Conservation (phyloP, 306 rosid species). For the Vigna mungo region DNA sequence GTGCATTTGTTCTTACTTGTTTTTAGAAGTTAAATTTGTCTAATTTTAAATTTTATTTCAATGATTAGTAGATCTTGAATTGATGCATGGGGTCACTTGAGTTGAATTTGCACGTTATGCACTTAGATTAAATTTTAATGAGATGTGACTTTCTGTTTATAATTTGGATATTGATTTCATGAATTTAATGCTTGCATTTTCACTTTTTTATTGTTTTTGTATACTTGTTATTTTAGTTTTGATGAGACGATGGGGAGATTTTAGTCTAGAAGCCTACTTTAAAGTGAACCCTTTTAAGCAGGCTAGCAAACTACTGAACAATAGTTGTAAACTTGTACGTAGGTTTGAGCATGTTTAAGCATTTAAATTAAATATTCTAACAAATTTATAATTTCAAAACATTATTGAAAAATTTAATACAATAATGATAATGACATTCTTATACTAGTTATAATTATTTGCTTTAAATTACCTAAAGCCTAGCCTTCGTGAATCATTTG, state of each 20-base stretch:
- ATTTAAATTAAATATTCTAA: background rate
- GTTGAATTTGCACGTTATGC: constrained; percentile 4
- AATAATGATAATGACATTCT: background rate
- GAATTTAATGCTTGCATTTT: background rate
- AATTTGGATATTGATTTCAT: background rate
- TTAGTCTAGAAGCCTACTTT: background rate
- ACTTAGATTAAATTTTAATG: constrained; percentile 23
- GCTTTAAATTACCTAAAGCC: background rate
- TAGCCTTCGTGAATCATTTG: too few relatives aligned
- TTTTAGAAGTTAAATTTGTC: background rate
- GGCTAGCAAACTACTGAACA: background rate
- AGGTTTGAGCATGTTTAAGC: background rate
- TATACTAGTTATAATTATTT: background rate
- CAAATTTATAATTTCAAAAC: background rate
- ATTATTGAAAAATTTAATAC: background rate
- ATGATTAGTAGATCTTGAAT: constrained; percentile 27
- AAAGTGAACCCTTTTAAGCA: background rate
- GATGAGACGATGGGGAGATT: background rate
- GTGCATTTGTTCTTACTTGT: constrained; percentile 16
- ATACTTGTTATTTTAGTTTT: constrained; percentile 17
- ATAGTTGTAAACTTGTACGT: background rate
- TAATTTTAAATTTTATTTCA: constrained; percentile 1
- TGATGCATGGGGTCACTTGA: constrained; percentile 10
- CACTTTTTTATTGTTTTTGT: constrained; percentile 10
- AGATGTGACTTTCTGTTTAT: constrained; percentile 4